phyloP scores from a whole-genome alignment of 257 asterid genomes.

The Gardenia jasminoides region DNA sequence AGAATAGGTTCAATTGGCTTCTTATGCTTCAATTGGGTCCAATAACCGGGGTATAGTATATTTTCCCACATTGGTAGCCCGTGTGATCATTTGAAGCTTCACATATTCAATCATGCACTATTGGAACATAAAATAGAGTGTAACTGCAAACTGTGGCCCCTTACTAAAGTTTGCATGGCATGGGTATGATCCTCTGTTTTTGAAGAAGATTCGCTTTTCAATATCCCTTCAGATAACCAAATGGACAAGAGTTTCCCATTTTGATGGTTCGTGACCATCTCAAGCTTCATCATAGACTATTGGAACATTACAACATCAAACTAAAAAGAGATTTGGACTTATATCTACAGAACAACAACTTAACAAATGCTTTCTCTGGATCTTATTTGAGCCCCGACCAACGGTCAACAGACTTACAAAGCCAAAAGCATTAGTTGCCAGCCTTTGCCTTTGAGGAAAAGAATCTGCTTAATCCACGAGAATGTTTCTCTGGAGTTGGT shows the following conservation, averaged over 20 bases:
- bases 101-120: background rate
- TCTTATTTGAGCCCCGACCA: conserved; percentile 16
- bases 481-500: conserved; percentile 73
- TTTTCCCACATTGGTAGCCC: background rate
- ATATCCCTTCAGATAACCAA: background rate
- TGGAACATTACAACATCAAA: conserved; percentile 2
- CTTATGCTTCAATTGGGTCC: background rate
- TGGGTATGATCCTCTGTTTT: background rate
- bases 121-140: background rate
- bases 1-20: conserved; percentile 12
- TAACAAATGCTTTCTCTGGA: conserved; percentile 22
- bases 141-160: background rate
- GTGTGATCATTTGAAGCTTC: conserved; percentile 17
- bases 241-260: background rate
- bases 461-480: conserved; percentile 80
- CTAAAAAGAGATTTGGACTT: conserved; percentile 15
- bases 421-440: conserved; percentile 35
- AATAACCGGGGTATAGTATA: background rate
- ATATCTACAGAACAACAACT: conserved; percentile 40
- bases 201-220: background rate
- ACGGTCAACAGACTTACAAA: background rate
- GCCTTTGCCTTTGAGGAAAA: conserved; percentile 66
- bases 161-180: background rate
- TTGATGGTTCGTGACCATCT: conserved; percentile 8
- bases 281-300: conserved; percentile 5